Evolutionary conservation across 345 rosid species (phyloP), one percentile per base, ranked within the genome.

Genomic region (Gossypium thurberi): DNA sequence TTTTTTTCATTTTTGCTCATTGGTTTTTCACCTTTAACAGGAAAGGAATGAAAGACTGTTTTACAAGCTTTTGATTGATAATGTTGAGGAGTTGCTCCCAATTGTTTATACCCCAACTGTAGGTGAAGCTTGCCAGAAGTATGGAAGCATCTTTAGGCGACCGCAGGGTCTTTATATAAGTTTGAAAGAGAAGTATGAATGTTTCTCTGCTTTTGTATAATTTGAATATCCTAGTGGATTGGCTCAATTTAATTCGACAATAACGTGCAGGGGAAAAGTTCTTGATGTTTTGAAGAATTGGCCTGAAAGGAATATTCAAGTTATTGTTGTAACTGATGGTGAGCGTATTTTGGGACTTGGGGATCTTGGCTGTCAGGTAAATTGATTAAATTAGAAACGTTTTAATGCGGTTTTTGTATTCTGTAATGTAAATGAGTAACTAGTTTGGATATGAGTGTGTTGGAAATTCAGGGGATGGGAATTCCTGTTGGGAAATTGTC

Each of bases 331-430:
- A 57, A 94, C 98, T 33, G 98, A 94, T 12, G 97, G 98, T 13
- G 98, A 94, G 85, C 83, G 98, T 15, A 91, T 94, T 52, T 82
- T 91, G 81, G 98, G 98, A 26, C 91, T 94, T 71, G 98, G 98
- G 9, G 98, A 94, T 77, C 98, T 94, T 74, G 97, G 98, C 10
- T 90, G 98, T 85, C 98, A 94, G 97, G 98, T 94, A 85, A 64
- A 65, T 10, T 40, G 40, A 3, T 2, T 17, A 0, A 48, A 11
- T 17, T 46, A 62, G 23, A 58, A 40, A 60, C 5, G 46, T 18
- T 28, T 17, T 53, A 59, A 63, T 21, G 10, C n/a, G 11, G 44
- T 58, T 20, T 48, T 44, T 13, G 55, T 40, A 71, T 55, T 52
- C 9, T 8, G 51, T 6, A 28, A 46, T 58, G 4, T 8, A 25